These are phyloP conservation scores for Xylariaceae sp. DNA, from an alignment of 2,329 filamentous ascomycete genomes.

Conservation along the genomic window DNA sequence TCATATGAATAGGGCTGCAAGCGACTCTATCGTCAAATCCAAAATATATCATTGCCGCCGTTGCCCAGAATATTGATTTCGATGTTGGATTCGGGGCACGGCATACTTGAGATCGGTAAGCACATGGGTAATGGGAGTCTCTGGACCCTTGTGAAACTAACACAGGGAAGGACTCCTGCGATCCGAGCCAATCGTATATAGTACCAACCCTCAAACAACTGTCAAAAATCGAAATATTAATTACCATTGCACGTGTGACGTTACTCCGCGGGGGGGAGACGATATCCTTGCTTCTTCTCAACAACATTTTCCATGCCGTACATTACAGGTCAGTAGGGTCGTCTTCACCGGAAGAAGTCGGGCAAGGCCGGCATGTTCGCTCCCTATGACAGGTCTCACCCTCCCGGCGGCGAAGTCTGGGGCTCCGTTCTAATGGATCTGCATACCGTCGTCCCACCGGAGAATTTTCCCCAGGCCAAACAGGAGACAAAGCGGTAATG, in stretches of 20 bases:
- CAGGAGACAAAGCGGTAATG: neutral
- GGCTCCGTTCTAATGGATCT: neutral
- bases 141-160: neutral
- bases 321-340: neutral
- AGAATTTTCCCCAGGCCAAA: neutral
- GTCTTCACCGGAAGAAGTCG: neutral
- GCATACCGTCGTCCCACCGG: neutral
- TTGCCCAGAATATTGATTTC: neutral
- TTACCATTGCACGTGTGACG: constrained; percentile 6
- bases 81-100: neutral
- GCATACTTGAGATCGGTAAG: neutral
- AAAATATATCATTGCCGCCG: constrained; percentile 4
- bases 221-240: neutral
- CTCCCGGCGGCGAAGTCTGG: neutral
- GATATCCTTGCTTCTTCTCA: neutral
- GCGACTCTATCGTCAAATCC: neutral
- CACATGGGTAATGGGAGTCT: neutral
- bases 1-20: neutral
- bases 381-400: neutral
- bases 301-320: neutral
- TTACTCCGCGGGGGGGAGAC: neutral
- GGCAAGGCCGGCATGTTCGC: neutral
- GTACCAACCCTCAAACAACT: neutral
- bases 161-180: neutral
- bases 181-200: neutral